A percentile compares a stretch with the other conserved stretches of the same genome.
Conservation (phyloP, 2,329 filamentous ascomycete genomes). For the Sclerotinia trifoliorum region DNA sequence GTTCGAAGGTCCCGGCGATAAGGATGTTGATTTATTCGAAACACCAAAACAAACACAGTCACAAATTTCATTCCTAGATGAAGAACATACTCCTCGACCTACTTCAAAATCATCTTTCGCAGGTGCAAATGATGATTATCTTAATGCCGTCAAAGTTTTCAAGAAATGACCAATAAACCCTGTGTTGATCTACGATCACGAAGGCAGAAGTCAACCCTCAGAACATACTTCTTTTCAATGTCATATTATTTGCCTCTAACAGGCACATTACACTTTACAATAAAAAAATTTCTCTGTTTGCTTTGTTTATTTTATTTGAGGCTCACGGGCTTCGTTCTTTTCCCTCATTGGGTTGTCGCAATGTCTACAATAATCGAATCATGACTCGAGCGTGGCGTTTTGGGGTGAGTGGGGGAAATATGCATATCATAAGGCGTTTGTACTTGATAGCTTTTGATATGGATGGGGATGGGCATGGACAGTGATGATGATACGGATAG, state of each 20-base stretch:
- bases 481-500: neutral
- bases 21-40: slow-evolving; percentile 33
- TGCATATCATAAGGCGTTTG: slow-evolving; percentile 18
- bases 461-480: neutral
- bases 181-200: neutral
- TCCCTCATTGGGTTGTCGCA: neutral
- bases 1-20: slow-evolving; percentile 29
- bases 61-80: slow-evolving; percentile 20
- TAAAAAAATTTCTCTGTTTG: slow-evolving; percentile 6
- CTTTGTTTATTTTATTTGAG: slow-evolving; percentile 10
- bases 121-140: neutral
- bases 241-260: slow-evolving; percentile 19
- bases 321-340: neutral
- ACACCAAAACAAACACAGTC: slow-evolving; percentile 35
- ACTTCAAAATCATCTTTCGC: neutral
- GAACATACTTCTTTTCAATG: slow-evolving; percentile 18
- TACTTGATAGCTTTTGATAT: neutral
- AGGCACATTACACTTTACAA: slow-evolving; percentile 11
- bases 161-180: slow-evolving; percentile 4
- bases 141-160: neutral
- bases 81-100: slow-evolving; percentile 17
- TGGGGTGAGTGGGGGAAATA: neutral
- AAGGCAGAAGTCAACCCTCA: neutral
- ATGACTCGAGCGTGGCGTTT: slow-evolving; percentile 22
- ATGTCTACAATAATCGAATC: slow-evolving; percentile 7